phyloP scores from a whole-genome alignment of 768 basidiomycete species.

The Polyporus arcularius region DNA sequence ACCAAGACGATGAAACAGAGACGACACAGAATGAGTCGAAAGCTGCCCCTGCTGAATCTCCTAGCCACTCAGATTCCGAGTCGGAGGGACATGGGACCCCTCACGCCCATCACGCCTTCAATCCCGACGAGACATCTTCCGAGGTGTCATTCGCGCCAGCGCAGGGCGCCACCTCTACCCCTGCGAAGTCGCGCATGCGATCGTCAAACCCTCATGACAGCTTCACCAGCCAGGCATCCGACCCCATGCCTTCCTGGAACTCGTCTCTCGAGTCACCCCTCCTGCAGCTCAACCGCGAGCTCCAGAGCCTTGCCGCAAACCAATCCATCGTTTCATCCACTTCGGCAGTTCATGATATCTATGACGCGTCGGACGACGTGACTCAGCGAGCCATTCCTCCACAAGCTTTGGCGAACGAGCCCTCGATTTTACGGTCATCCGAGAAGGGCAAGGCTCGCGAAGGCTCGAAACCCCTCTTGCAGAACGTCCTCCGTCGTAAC shows the following conservation, averaged over 20 bases:
- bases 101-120: constrained; percentile 29
- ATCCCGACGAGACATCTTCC: constrained; percentile 50
- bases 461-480: constrained; percentile 42
- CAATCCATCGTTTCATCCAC: constrained; percentile 32
- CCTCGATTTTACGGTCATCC: not conserved
- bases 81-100: constrained; percentile 24
- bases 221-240: constrained; percentile 38
- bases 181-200: constrained; percentile 49
- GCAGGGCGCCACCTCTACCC: constrained; percentile 76
- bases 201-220: constrained; percentile 32
- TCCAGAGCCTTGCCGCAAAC: constrained; percentile 54
- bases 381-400: constrained; percentile 24
- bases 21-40: constrained; percentile 19
- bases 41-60: constrained; percentile 21
- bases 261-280: constrained; percentile 75
- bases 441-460: constrained; percentile 47
- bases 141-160: constrained; percentile 77
- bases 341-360: constrained; percentile 21
- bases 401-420: not conserved
- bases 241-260: constrained; percentile 68
- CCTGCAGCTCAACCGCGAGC: constrained; percentile 61
- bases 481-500: constrained; percentile 54
- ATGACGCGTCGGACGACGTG: constrained; percentile 27
- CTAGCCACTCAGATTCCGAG: constrained; percentile 22
- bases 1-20: constrained; percentile 18